Base-by-base conservation (phyloP, 495 filamentous ascomycete species). In the Aspergillus steynii region DNA sequence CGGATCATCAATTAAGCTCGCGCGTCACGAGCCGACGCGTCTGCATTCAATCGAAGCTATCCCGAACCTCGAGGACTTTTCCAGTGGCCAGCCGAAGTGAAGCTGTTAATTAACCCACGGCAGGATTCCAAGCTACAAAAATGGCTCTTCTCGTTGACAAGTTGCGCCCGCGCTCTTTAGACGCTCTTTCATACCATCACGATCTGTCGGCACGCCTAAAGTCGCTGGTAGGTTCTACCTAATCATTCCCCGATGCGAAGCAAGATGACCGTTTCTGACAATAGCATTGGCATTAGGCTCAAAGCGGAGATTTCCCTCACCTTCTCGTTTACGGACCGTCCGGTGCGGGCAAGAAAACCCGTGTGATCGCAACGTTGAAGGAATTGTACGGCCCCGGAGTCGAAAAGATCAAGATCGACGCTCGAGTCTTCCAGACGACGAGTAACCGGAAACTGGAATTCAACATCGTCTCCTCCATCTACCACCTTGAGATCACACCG, bases 391-490 rank as follows among this genome's bases (percentile, higher is more conserved):
- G 93, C 0, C 87, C 93, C 9, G 92, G 92, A 37, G 93, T 96
- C 9, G 93, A 96, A 65, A 96, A 96, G 82, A 96, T 97, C 80
- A 96, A 96, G 76, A 95, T 97, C 79, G 93, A 97, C 71, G 88
- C 91, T 26, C 89, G 95, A 63, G 88, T 97, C 56, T 99, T 98
- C 82, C 92, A 96, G 73, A 97, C 95, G 1, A 94, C 87, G 25
- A 88, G 87, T 70, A 97, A 96, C 74, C 93, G 95, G 66, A 99
- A 98, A 73, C 86, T 98, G 60, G 95, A 99, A 77, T 99, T 99
- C 82, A 99, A 96, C 78, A 96, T 98, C 61, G 96, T 98, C 51
- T 84, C 92, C 29, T 96, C 92, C 0, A 85, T 96, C 51, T 98
- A 99, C 77, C 95, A 99, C 67, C 87, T 99, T 61, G 95, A 99